Conservation (phyloP, 805 yeast species). For the Nakazawaea siamensis region DNA sequence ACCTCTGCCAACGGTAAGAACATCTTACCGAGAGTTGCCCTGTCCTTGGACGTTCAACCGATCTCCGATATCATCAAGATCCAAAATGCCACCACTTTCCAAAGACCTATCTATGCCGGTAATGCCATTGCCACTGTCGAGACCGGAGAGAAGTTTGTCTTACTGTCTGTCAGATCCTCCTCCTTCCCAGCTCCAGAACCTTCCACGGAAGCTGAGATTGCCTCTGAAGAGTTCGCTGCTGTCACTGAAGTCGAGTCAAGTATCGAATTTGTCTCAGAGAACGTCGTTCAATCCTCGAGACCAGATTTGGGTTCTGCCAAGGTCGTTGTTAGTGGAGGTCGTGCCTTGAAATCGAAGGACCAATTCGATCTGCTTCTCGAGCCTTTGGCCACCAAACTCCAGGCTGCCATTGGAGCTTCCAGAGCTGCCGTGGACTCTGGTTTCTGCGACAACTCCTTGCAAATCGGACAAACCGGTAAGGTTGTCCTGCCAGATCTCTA, state of each 20-base stretch:
- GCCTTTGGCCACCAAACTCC: conserved; percentile 77
- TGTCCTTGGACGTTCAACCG: conserved; percentile 80
- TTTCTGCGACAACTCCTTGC: conserved; percentile 90
- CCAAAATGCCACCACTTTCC: conserved; percentile 60
- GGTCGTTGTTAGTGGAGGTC: conserved; percentile 84
- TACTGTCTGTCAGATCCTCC: conserved; percentile 78
- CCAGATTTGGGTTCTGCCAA: conserved; percentile 87
- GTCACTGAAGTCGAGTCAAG: conserved; percentile 28
- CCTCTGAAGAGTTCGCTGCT: conserved; percentile 40
- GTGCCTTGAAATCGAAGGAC: conserved; percentile 87
- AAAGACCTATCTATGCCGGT: conserved; percentile 95
- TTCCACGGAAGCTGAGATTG: conserved; percentile 25
- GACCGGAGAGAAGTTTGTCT: conserved; percentile 53
- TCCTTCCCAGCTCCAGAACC: conserved; percentile 50
- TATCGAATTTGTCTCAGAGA: conserved; percentile 68
- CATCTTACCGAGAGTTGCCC: conserved; percentile 80
- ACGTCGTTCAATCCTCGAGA: conserved; percentile 68
- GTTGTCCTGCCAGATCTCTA: conserved; percentile 95
- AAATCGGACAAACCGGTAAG: conserved; percentile 97
- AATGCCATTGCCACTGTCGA: conserved; percentile 82
- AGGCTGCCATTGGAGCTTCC: conserved; percentile 95
- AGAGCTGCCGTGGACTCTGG: conserved; percentile 98
- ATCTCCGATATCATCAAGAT: conserved; percentile 74
- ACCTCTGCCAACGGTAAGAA: conserved; percentile 87
- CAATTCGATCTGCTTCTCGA: conserved; percentile 67